Conservation (phyloP, 202 grass and related monocot species). For the Carex sylvatica region DNA sequence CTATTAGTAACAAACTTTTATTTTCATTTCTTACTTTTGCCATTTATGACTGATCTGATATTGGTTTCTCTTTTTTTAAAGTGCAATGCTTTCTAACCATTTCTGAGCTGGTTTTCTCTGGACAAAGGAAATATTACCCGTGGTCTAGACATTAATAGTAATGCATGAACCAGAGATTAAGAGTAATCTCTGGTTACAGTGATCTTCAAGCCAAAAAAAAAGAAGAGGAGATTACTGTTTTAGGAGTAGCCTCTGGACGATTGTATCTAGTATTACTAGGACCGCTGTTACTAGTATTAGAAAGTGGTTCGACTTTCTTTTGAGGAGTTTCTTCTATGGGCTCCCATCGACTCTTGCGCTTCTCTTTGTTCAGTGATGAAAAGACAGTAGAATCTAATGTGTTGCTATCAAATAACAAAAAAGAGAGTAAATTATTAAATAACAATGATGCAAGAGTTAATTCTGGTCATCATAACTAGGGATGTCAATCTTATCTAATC, state of each 20-base stretch:
- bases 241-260: constrained; percentile 20
- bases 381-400: constrained; percentile 45
- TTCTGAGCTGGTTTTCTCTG: not conserved
- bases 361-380: constrained; percentile 38
- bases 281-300: constrained; percentile 16
- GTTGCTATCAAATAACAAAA: constrained; percentile 39
- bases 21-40: not conserved
- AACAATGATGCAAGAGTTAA: constrained; percentile 10
- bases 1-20: not conserved
- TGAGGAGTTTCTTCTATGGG: constrained; percentile 51
- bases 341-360: constrained; percentile 93
- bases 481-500: constrained; percentile 18
- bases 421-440: constrained; percentile 11
- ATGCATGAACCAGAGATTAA: not conserved
- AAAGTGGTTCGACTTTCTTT: constrained; percentile 49
- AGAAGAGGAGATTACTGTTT: constrained; percentile 4
- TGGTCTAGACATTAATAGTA: not conserved
- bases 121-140: not conserved
- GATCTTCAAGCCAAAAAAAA: not conserved
- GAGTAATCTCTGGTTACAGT: not conserved
- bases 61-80: not conserved
- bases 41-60: not conserved
- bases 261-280: constrained; percentile 9
- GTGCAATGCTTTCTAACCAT: not conserved
- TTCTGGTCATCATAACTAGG: constrained; percentile 20